phyloP scores from a whole-genome alignment of 441 rosid genomes.

The Adansonia grandidieri region DNA sequence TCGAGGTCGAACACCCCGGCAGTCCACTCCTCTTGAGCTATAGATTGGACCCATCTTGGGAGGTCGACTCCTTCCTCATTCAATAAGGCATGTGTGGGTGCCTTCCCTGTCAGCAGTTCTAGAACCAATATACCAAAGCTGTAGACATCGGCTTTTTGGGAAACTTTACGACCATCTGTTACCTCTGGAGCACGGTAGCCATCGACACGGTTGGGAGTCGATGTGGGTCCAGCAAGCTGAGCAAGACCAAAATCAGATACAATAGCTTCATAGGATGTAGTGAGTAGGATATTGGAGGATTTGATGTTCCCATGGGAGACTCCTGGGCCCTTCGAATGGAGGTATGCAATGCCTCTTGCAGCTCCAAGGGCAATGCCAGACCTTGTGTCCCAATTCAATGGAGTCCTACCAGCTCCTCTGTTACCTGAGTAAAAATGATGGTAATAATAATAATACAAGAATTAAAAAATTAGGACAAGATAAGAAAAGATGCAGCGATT shows the following conservation, averaged over 20 bases:
- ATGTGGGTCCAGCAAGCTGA: slow-evolving; percentile 50
- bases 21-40: neutral
- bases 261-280: neutral
- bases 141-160: slow-evolving; percentile 72
- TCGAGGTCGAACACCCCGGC: neutral
- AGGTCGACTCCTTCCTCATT: neutral
- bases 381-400: slow-evolving; percentile 66
- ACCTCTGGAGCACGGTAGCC: slow-evolving; percentile 78
- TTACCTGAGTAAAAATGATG: slow-evolving; percentile 42
- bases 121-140: slow-evolving; percentile 69
- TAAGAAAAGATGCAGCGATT: no score
- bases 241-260: slow-evolving; percentile 75
- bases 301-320: slow-evolving; percentile 71
- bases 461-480: no score
- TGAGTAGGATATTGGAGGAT: slow-evolving; percentile 64
- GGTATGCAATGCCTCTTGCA: slow-evolving; percentile 25
- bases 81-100: slow-evolving; percentile 54
- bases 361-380: slow-evolving; percentile 62
- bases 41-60: neutral
- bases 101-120: slow-evolving; percentile 71
- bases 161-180: slow-evolving; percentile 60
- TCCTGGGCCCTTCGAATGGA: neutral
- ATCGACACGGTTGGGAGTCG: slow-evolving; percentile 56
- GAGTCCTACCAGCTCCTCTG: slow-evolving; percentile 58
- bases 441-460: no score